A percentile compares a stretch with the other conserved stretches of the same genome.
Conservation (phyloP, 2,329 filamentous ascomycete genomes). For the Alternaria sp. region DNA sequence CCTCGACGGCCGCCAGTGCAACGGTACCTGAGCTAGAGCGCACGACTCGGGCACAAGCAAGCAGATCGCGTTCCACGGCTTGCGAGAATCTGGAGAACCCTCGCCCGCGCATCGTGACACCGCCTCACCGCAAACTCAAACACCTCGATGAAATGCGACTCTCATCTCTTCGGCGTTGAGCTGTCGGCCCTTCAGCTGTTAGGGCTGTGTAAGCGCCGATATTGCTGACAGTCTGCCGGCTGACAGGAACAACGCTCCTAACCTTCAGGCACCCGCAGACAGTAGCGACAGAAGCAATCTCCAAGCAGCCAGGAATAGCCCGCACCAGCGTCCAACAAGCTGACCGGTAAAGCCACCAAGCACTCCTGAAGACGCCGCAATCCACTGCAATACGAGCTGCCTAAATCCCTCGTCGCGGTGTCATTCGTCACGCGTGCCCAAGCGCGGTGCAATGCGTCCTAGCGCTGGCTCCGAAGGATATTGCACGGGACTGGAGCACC, state of each 20-base stretch:
- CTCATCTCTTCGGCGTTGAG: neutral
- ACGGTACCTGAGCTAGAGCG: constrained; percentile 6
- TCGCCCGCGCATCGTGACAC: constrained; percentile 2
- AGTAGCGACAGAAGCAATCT: constrained; percentile 4
- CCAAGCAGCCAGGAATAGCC: constrained; percentile 18
- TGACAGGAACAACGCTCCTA: constrained; percentile 2
- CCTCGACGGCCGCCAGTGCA: neutral
- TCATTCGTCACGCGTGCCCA: constrained; percentile 20
- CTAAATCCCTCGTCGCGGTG: constrained; percentile 14
- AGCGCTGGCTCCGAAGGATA: constrained; percentile 3
- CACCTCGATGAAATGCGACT: neutral
- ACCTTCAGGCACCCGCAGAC: constrained; percentile 12
- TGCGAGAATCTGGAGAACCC: neutral
- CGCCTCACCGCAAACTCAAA: neutral
- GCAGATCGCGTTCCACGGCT: constrained; percentile 2
- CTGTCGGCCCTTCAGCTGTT: neutral
- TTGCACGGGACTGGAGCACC: constrained; percentile 18
- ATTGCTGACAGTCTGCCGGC: neutral
- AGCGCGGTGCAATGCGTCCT: neutral
- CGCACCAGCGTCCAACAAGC: constrained; percentile 8
- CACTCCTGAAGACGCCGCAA: constrained; percentile 18
- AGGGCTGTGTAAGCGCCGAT: neutral
- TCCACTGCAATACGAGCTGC: constrained; percentile 13
- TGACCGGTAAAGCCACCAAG: constrained; percentile 14
- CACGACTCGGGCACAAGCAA: neutral